Evolutionary conservation across 192 early-diverging fungal species (phyloP).

Genomic region (Backusella macrospora): DNA sequence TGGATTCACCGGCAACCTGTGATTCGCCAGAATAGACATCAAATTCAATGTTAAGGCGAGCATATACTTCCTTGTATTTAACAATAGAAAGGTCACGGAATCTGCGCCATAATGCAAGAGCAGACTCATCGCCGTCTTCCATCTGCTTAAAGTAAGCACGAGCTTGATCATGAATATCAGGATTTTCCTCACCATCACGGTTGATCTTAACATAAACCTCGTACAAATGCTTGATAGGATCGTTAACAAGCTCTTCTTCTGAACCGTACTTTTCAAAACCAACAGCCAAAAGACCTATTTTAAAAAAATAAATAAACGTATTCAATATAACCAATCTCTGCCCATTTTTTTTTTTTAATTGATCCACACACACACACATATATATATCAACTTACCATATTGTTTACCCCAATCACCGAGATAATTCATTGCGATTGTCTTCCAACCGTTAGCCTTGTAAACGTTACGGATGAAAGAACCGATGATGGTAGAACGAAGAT

Average conservation of each 20-base stretch:
- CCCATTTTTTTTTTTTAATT: conserved; percentile 8
- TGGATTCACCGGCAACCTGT: conserved; percentile 72
- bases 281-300: conserved; percentile 80
- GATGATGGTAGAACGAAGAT: conserved; percentile 97
- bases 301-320: not conserved
- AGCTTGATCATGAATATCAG: conserved; percentile 77
- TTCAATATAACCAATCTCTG: not conserved
- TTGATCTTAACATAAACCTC: conserved; percentile 93
- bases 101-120: conserved; percentile 81
- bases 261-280: conserved; percentile 82
- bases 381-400: conserved; percentile 67
- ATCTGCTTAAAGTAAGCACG: conserved; percentile 91
- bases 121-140: conserved; percentile 89
- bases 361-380: no score
- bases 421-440: conserved; percentile 95
- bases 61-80: conserved; percentile 92
- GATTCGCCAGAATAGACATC: conserved; percentile 97
- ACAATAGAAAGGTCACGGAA: conserved; percentile 90
- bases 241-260: conserved; percentile 73
- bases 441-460: conserved; percentile 84
- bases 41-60: conserved; percentile 88
- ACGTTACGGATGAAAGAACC: conserved; percentile 89
- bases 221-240: conserved; percentile 91
- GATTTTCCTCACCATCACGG: conserved; percentile 65
- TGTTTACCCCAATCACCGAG: conserved; percentile 99